These are phyloP conservation scores for Carpinus viminea DNA, from an alignment of 306 rosid genomes.

Conservation along the genomic window DNA sequence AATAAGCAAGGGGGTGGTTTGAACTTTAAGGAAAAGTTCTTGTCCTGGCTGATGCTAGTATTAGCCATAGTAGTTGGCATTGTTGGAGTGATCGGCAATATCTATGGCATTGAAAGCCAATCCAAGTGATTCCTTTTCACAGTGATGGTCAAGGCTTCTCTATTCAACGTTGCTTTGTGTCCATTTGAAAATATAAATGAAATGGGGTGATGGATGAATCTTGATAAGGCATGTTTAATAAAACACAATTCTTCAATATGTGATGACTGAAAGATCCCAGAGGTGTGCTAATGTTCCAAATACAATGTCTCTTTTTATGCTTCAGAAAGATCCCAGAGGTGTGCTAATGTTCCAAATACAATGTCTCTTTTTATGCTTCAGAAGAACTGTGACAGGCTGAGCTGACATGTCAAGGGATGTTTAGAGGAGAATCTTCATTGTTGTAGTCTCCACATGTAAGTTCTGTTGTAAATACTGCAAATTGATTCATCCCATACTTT, in stretches of 20 bases:
- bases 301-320: too few relatives aligned
- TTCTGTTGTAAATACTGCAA: neutral
- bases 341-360: neutral
- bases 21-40: conserved; percentile 49
- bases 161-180: conserved; percentile 18
- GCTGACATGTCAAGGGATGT: conserved; percentile 14
- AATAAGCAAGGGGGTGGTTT: conserved; percentile 45
- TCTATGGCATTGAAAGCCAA: conserved; percentile 59
- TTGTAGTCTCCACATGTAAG: conserved; percentile 18
- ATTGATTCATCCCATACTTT: neutral
- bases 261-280: neutral
- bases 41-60: conserved; percentile 71
- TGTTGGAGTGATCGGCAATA: conserved; percentile 72
- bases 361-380: neutral
- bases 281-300: neutral
- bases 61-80: conserved; percentile 67
- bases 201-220: conserved; percentile 22
- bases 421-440: conserved; percentile 29
- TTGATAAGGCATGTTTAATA: conserved; percentile 13
- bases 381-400: conserved; percentile 24
- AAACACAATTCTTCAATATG: neutral
- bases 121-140: conserved; percentile 39
- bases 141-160: conserved; percentile 16
- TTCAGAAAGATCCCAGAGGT: neutral
- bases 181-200: conserved; percentile 22